Percentiles rank a stretch among this genome's conserved stretches.
These are phyloP conservation scores for Nemophila menziesii DNA, from an alignment of 257 asterid species.

Conservation along the genomic window DNA sequence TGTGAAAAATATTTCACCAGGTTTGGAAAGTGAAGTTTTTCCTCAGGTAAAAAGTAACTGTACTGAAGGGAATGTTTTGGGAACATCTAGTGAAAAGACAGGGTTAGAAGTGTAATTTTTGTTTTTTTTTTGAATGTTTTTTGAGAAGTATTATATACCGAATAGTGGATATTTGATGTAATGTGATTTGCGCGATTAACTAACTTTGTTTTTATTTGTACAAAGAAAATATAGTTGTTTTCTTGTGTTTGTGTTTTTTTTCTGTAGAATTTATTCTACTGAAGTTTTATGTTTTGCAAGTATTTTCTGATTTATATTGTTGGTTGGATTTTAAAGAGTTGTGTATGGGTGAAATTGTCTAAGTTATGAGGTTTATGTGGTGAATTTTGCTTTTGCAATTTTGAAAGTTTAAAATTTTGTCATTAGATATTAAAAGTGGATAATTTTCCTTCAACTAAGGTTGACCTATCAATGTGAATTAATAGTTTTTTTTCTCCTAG, in stretches of 20 bases:
- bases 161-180: no score
- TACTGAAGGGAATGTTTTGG: slow-evolving; percentile 33
- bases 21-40: slow-evolving; percentile 59
- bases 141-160: not conserved
- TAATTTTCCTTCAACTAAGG: no score
- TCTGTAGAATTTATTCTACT: not conserved
- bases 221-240: slow-evolving; percentile 3
- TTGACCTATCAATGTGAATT: no score
- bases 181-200: no score
- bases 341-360: no score
- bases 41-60: slow-evolving; percentile 29
- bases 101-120: not conserved
- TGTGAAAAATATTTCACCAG: slow-evolving; percentile 52
- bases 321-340: not conserved
- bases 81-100: slow-evolving; percentile 49
- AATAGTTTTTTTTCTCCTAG: no score
- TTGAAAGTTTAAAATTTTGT: no score
- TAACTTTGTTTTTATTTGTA: slow-evolving; percentile 4
- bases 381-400: no score
- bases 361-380: no score
- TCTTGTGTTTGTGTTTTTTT: not conserved
- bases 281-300: no score
- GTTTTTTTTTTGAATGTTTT: not conserved
- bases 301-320: not conserved
- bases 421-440: no score